Percentiles rank a stretch among this genome's conserved stretches.
These are phyloP conservation scores for Decorospora gaudefroyi DNA, from an alignment of 2,329 filamentous ascomycete genomes.

Conservation along the genomic window DNA sequence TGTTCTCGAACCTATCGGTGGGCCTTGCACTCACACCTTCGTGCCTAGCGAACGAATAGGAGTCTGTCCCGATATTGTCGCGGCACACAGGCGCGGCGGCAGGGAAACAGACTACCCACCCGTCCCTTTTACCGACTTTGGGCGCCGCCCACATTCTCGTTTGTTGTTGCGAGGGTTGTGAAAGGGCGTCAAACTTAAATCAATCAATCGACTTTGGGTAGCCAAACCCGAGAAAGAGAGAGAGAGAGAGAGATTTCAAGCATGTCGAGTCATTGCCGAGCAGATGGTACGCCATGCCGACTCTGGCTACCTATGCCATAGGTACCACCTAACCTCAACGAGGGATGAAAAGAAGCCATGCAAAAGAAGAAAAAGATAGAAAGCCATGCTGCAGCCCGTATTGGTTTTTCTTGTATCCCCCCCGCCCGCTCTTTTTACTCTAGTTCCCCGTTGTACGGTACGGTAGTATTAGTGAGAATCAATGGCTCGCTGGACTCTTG, in stretches of 20 bases:
- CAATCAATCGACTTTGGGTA: too few species aligned
- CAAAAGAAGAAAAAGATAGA: not conserved
- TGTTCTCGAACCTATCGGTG: not conserved
- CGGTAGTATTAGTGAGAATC: not conserved
- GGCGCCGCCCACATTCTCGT: too few species aligned
- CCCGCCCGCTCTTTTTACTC: not conserved
- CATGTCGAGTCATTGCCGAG: not conserved
- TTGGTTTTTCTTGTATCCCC: not conserved
- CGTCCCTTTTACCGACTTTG: too few species aligned
- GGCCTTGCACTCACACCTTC: not conserved
- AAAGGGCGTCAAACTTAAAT: too few species aligned
- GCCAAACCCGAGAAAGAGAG: too few species aligned
- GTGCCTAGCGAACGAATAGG: constrained; percentile 2
- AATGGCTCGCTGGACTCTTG: constrained; percentile 13
- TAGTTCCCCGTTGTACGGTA: not conserved
- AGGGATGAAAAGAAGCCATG: too few species aligned
- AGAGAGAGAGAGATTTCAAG: not conserved
- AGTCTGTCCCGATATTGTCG: not conserved
- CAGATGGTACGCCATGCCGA: not conserved
- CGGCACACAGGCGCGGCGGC: too few species aligned
- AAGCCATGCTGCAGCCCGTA: not conserved
- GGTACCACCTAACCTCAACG: too few species aligned
- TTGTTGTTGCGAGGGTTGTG: too few species aligned
- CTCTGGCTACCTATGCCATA: not conserved
- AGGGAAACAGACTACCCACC: too few species aligned